A percentile compares a stretch with the other conserved stretches of the same genome.
These are phyloP conservation scores for Xylogone sp. DNA, from an alignment of 2,329 filamentous ascomycete genomes.

Conservation along the genomic window DNA sequence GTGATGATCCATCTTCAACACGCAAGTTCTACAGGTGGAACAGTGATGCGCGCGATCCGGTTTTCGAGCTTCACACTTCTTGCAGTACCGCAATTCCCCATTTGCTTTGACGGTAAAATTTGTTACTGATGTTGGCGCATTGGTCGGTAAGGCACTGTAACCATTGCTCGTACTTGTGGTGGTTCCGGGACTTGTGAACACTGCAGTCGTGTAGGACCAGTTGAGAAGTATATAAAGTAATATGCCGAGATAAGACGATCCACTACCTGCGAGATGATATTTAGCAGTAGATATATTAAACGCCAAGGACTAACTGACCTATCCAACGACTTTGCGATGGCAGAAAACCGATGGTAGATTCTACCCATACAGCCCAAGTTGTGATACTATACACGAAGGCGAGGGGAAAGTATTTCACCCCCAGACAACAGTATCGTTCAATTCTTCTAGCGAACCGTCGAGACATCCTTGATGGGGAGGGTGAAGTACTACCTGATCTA, in stretches of 20 bases:
- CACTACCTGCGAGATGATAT: conserved; percentile 37
- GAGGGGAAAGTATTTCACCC: conserved; percentile 80
- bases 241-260: conserved; percentile 60
- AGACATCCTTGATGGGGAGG: conserved; percentile 42
- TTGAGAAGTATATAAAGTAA: conserved; percentile 75
- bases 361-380: conserved; percentile 92
- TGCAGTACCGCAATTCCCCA: conserved; percentile 85
- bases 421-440: conserved; percentile 80
- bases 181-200: conserved; percentile 85
- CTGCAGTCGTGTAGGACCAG: conserved; percentile 86
- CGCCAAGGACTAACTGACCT: conserved; percentile 40
- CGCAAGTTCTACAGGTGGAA: conserved; percentile 88
- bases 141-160: conserved; percentile 80
- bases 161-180: conserved; percentile 56
- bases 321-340: conserved; percentile 51
- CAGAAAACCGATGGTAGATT: conserved; percentile 66
- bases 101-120: conserved; percentile 91
- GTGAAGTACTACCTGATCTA: conserved; percentile 6
- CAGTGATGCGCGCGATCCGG: conserved; percentile 96
- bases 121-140: conserved; percentile 56
- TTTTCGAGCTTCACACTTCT: conserved; percentile 93
- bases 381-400: conserved; percentile 84
- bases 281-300: conserved; percentile 5
- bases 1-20: conserved; percentile 99
- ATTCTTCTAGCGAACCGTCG: conserved; percentile 62